A percentile compares a stretch with the other conserved stretches of the same genome.
phyloP scores from a whole-genome alignment of 257 asterid genomes.

The Fraxinus americana region DNA sequence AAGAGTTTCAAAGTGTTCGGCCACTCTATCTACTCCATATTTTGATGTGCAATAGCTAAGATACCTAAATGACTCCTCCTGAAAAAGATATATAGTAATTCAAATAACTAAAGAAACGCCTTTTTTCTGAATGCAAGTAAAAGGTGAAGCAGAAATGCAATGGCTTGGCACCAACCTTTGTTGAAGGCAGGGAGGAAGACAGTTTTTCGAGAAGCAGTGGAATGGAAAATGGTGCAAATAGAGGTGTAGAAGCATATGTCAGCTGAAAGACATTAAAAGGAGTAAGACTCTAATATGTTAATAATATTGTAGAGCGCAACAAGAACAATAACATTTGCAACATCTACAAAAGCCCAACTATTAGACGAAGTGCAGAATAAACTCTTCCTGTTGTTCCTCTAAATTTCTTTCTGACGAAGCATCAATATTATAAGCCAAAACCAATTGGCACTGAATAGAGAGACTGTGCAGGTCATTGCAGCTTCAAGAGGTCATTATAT shows the following conservation, averaged over 20 bases:
- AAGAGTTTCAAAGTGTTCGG: slow-evolving; percentile 57
- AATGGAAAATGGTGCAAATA: slow-evolving; percentile 74
- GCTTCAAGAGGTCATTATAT: slow-evolving; percentile 13
- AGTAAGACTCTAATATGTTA: slow-evolving; percentile 27
- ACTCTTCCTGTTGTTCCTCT: slow-evolving; percentile 14
- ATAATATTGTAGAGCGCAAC: slow-evolving; percentile 16
- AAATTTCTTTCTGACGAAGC: slow-evolving; percentile 11
- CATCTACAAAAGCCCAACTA: slow-evolving; percentile 11
- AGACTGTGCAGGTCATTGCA: slow-evolving; percentile 5
- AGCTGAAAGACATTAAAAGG: slow-evolving; percentile 56
- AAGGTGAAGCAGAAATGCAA: slow-evolving; percentile 16
- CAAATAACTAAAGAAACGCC: slow-evolving; percentile 11
- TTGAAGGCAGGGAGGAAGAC: slow-evolving; percentile 76
- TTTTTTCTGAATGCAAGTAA: slow-evolving; percentile 16
- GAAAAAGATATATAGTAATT: slow-evolving; percentile 33
- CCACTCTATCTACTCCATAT: slow-evolving; percentile 77
- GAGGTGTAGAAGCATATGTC: slow-evolving; percentile 87
- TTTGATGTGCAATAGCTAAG: slow-evolving; percentile 67
- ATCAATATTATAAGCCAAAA: slow-evolving; percentile 1
- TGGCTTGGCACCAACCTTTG: slow-evolving; percentile 65
- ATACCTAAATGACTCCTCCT: slow-evolving; percentile 89
- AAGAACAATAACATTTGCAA: slow-evolving; percentile 21
- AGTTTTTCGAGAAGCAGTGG: slow-evolving; percentile 88
- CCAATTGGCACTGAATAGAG: background rate
- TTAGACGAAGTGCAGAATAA: background rate